A percentile compares a stretch with the other conserved stretches of the same genome.
These are phyloP conservation scores for Sclerotinia trifoliorum DNA, from an alignment of 2,329 filamentous ascomycete genomes.

Conservation along the genomic window DNA sequence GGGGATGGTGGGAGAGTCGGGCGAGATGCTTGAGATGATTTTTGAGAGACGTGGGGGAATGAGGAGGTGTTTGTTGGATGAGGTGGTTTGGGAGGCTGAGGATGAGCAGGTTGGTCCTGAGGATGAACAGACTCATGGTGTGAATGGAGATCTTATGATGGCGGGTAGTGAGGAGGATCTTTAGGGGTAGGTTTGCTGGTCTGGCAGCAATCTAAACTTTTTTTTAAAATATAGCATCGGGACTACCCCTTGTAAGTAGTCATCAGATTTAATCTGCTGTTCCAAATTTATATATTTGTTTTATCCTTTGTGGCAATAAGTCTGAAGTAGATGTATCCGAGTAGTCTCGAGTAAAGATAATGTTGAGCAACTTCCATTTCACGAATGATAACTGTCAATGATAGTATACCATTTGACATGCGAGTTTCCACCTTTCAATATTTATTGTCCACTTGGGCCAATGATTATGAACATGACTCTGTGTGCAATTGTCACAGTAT, in stretches of 20 bases:
- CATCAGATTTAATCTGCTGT: background rate
- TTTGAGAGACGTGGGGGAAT: background rate
- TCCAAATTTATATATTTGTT: background rate
- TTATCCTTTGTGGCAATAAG: too few relatives aligned
- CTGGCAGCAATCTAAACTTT: background rate
- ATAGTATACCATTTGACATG: background rate
- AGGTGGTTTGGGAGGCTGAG: background rate
- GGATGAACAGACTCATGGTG: too few relatives aligned
- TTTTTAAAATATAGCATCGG: background rate
- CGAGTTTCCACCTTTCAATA: too few relatives aligned
- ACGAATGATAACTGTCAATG: background rate
- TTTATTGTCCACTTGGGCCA: too few relatives aligned
- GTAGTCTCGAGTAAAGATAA: background rate
- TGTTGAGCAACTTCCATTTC: background rate
- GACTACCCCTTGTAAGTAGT: background rate
- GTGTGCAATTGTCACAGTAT: too few relatives aligned
- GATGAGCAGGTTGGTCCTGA: background rate
- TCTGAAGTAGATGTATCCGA: too few relatives aligned
- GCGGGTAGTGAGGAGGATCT: background rate
- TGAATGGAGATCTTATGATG: background rate
- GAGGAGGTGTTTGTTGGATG: background rate
- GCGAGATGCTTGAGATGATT: background rate
- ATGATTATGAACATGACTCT: too few relatives aligned
- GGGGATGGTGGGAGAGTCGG: background rate
- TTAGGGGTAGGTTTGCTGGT: background rate